Evolutionary conservation across 805 yeast genomes (phyloP), one percentile per base, ranked within the genome.

Genomic region (Candida michaelii): DNA sequence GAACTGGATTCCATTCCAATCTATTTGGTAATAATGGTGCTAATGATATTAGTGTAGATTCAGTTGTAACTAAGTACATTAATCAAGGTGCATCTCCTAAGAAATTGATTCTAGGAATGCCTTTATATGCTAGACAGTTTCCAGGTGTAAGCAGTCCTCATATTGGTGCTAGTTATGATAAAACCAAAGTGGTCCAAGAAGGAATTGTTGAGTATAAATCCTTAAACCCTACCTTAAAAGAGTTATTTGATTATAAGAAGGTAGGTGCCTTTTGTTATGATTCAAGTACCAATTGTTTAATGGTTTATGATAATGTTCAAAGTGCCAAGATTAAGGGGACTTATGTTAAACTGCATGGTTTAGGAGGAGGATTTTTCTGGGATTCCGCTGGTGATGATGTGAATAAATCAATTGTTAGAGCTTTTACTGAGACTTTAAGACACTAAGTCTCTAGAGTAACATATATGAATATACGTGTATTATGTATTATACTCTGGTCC

Each of bases 361-460:
- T 89, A 8, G 95, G 83, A 0, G 98, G 99, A 0, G 96, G 86
- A 0, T 82, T 93, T 79, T 90, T 87, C 83, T 91, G 98, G 98
- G 97, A 91, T 54, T 83, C 96, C 0, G 74, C 83, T 44, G 96
- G 96, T 2, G 96, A 89, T 54, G 53, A 62, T 36, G 25, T 29
- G 1, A 52, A 36, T 10, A 10, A 16, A 7, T 23, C 36, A 2
- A 21, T 36, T 3, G 16, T 42, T 4, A 19, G 21, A 21, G 39
- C 42, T 9, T 37, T 42, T 32, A 19, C 12, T 3, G 32, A 30
- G 4, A 30, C 30, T 4, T 24, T 41, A n/a, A 39, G 31, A 24
- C 4, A 17, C 16, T 35, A 35, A 25, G n/a, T n/a, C n/a, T n/a
- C n/a, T n/a, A n/a, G n/a, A n/a, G n/a, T n/a, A n/a, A n/a, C n/a